Evolutionary conservation across 2,329 filamentous ascomycete genomes (phyloP), one percentile per base, ranked within the genome.

Genomic region (Ceratocystis alfenasii): DNA sequence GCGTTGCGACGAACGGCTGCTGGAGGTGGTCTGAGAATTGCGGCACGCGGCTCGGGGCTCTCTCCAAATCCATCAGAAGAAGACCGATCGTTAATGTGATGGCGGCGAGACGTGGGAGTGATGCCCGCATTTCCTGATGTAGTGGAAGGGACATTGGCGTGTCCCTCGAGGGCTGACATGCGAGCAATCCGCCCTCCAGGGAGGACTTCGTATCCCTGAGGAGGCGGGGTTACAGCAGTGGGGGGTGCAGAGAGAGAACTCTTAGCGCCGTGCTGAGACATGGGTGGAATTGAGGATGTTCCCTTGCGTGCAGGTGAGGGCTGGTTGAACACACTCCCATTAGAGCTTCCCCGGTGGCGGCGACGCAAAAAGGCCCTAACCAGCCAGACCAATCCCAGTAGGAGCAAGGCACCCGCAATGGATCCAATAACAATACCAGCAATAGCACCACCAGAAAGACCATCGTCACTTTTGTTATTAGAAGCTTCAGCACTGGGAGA

Each of bases 131-230:
- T 53, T 28, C 63, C 63, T 22, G 67, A 66, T 4, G 55, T 59
- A n/a, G 65, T 68, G 1, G 79, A 80, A 0, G 84, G 80, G 2
- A 84, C 83, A 25, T 85, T 82, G 0, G 85, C 84, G 65, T 87
- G 84, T 4, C 86, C 87, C 76, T 96, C 93, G 64, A 99, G 76
- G 44, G 94, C 94, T 48, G 93, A 92, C 94, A 99, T 97, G 66
- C 94, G 87, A 48, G 94, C 90, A 67, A 99, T 94, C 68, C 94
- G 87, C 36, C 90, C 91, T 55, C 91, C 92, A 5, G 91, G 89
- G 10, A 95, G 80, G 17, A 91, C 83, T 70, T 90, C 87, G 69
- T 89, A 88, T 50, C 84, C 86, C 69, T 79, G 77, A 2, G 79
- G 76, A 10, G 66, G 55, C 5, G 61, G 60, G 1, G 69, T 68